Evolutionary conservation across 768 basidiomycete genomes (phyloP).

Genomic region (Lactarius quietus): DNA sequence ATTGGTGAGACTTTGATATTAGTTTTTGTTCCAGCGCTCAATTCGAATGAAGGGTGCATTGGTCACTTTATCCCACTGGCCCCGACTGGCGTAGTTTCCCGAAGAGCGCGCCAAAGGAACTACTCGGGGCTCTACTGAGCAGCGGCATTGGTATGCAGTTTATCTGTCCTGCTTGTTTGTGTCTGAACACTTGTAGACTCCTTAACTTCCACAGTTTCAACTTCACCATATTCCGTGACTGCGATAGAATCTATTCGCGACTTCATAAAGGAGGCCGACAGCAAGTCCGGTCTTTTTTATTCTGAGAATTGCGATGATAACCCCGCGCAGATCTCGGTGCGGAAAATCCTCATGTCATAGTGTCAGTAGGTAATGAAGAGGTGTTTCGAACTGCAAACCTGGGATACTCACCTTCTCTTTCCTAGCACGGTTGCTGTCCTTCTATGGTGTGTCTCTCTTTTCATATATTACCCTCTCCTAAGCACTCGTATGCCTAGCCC

Average conservation of each 20-base stretch:
- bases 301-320: background rate
- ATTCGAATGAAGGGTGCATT: conserved; percentile 7
- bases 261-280: conserved; percentile 1
- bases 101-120: background rate
- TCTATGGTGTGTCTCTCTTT: conserved; percentile 4
- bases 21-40: background rate
- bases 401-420: background rate
- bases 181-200: conserved; percentile 4
- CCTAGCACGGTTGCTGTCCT: conserved; percentile 10
- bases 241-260: conserved; percentile 11
- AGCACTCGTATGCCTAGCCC: background rate
- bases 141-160: conserved; percentile 13
- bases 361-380: conserved; percentile 9
- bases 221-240: conserved; percentile 9
- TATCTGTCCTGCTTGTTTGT: background rate
- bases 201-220: conserved; percentile 14
- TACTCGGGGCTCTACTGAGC: conserved; percentile 7
- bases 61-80: conserved; percentile 20
- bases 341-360: conserved; percentile 4
- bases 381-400: background rate
- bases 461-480: background rate
- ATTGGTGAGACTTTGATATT: conserved; percentile 8
- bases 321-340: background rate
- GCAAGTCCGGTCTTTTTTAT: background rate
- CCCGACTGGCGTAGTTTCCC: background rate